A percentile compares a stretch with the other conserved stretches of the same genome.
Evolutionary conservation across 2,329 filamentous ascomycete species (phyloP).

Genomic region (Alternaria longipes): DNA sequence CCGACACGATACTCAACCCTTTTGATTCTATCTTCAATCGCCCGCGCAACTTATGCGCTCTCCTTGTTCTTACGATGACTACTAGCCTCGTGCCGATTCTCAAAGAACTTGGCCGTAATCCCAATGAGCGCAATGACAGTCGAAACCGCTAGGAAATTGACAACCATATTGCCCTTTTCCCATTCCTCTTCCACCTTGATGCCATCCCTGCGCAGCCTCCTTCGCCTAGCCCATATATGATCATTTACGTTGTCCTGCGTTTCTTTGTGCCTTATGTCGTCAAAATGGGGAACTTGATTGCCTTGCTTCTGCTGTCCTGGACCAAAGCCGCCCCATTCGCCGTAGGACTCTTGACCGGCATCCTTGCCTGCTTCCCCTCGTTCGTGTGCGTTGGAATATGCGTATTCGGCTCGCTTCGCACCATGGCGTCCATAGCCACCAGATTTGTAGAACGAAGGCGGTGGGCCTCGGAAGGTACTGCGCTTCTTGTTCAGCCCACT

Average conservation of each 20-base stretch:
- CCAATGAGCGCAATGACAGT: conserved; percentile 39
- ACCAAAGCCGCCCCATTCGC: conserved; percentile 64
- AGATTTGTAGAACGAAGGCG: conserved; percentile 85
- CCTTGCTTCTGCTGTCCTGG: conserved; percentile 63
- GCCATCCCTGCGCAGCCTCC: conserved; percentile 19
- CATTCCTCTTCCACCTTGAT: conserved; percentile 33
- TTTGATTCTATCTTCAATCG: neutral
- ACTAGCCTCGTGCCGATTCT: conserved; percentile 16
- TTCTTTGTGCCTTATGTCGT: conserved; percentile 74
- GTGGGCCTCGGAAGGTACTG: conserved; percentile 81
- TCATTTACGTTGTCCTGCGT: conserved; percentile 74
- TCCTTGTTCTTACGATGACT: conserved; percentile 10
- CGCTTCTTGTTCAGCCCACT: conserved; percentile 81
- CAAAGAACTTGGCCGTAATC: conserved; percentile 31
- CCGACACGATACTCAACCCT: neutral
- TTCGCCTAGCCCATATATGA: conserved; percentile 57
- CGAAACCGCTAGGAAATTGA: conserved; percentile 43
- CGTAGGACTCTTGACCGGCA: conserved; percentile 42
- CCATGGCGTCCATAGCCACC: conserved; percentile 78
- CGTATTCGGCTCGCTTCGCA: conserved; percentile 64
- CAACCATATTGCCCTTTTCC: conserved; percentile 36
- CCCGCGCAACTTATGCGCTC: neutral
- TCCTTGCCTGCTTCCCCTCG: conserved; percentile 20
- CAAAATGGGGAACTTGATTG: conserved; percentile 75
- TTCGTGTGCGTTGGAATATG: conserved; percentile 39